These are phyloP conservation scores for Cantharellus cinnabarinus DNA, from an alignment of 768 basidiomycete genomes.

Conservation along the genomic window DNA sequence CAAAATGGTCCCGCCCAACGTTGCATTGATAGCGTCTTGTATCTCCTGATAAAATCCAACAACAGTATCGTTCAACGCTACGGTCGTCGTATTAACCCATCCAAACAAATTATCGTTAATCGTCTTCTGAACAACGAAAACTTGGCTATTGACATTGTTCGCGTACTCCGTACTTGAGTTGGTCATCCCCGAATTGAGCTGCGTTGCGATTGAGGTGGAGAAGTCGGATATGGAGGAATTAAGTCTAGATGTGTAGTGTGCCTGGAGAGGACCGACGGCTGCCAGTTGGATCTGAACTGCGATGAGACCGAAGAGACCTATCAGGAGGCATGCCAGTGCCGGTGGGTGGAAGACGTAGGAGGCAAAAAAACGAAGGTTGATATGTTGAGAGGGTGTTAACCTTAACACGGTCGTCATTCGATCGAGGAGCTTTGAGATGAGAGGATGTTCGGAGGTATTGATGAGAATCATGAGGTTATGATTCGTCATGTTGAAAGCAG, in stretches of 20 bases:
- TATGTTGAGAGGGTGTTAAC: slow-evolving; percentile 40
- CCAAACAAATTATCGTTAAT: slow-evolving; percentile 82
- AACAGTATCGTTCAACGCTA: slow-evolving; percentile 69
- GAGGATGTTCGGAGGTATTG: slow-evolving; percentile 46
- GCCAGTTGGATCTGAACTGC: slow-evolving; percentile 73
- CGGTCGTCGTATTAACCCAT: slow-evolving; percentile 85
- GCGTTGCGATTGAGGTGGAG: slow-evolving; percentile 45
- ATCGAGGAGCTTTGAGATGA: slow-evolving; percentile 46
- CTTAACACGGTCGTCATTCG: slow-evolving; percentile 28
- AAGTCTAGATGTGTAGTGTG: slow-evolving; percentile 43
- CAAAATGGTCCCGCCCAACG: slow-evolving; percentile 74
- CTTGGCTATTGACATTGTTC: slow-evolving; percentile 46
- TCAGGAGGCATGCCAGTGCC: slow-evolving; percentile 74
- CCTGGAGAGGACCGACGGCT: slow-evolving; percentile 52
- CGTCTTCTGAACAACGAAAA: slow-evolving; percentile 46
- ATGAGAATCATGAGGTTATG: slow-evolving; percentile 65
- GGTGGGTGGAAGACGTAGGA: slow-evolving; percentile 83
- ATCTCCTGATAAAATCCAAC: slow-evolving; percentile 73
- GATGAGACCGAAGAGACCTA: slow-evolving; percentile 79
- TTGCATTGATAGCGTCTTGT: slow-evolving; percentile 49
- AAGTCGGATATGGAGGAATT: slow-evolving; percentile 42
- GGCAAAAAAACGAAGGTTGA: slow-evolving; percentile 68
- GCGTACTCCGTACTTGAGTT: slow-evolving; percentile 67
- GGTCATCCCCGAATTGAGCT: slow-evolving; percentile 68
- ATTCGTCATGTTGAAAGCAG: slow-evolving; percentile 40